Percentiles rank a stretch among this genome's conserved stretches.
Evolutionary conservation across 495 filamentous ascomycete genomes (phyloP).

Genomic region (Aspergillus ostianus): DNA sequence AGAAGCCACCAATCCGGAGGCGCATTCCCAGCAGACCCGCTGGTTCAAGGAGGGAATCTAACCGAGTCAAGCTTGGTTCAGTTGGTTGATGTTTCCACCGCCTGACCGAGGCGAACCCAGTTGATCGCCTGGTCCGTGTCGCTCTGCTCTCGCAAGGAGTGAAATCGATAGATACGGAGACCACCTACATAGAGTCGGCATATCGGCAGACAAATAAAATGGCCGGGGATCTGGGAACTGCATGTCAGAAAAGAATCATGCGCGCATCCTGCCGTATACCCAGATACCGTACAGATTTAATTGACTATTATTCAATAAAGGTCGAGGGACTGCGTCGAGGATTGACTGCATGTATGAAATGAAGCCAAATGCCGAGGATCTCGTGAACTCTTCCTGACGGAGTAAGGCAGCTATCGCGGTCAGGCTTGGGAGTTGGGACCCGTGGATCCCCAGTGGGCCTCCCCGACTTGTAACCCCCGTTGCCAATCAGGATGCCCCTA

Average conservation of each 20-base stretch:
- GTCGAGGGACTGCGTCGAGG: not conserved
- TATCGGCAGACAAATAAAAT: no score
- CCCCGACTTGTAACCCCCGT: not conserved
- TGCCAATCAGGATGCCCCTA: not conserved
- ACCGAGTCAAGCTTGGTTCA: not conserved
- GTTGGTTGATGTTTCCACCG: no score
- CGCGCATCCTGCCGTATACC: no score
- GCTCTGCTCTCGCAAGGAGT: no score
- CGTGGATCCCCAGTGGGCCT: not conserved
- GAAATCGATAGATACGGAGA: no score
- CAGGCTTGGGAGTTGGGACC: not conserved
- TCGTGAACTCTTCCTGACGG: constrained; percentile 23
- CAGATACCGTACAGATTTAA: not conserved
- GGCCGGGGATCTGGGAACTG: no score
- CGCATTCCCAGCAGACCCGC: no score
- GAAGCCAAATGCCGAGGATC: constrained; percentile 6
- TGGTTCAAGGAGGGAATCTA: no score
- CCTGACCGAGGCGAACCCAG: no score
- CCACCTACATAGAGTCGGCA: no score
- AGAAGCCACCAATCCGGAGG: constrained; percentile 18
- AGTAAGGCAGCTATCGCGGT: constrained; percentile 3
- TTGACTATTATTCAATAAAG: constrained; percentile 1
- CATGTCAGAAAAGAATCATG: no score
- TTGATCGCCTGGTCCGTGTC: not conserved
- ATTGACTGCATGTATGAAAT: not conserved